phyloP scores from a whole-genome alignment of 2,329 filamentous ascomycete species.

The Zalaria obscura region DNA sequence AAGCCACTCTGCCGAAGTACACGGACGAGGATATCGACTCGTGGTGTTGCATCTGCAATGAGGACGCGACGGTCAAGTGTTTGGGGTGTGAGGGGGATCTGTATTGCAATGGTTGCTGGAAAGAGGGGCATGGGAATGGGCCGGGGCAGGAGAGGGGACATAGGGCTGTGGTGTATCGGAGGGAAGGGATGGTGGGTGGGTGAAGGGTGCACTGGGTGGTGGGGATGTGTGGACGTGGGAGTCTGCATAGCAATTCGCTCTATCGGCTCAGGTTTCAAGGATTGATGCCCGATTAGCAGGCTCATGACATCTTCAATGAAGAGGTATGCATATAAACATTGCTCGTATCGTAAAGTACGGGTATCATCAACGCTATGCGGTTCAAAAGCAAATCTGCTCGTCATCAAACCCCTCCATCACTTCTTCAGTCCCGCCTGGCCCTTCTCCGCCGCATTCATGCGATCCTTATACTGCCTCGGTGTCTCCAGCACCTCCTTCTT shows the following conservation, averaged over 20 bases:
- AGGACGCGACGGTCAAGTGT: slow-evolving; percentile 61
- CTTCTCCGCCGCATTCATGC: slow-evolving; percentile 30
- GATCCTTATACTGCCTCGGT: slow-evolving; percentile 73
- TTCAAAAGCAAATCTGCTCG: background rate
- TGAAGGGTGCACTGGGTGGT: background rate
- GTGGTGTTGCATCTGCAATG: slow-evolving; percentile 74
- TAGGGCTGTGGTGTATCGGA: slow-evolving; percentile 46
- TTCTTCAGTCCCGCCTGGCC: slow-evolving; percentile 12
- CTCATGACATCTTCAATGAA: too few species aligned
- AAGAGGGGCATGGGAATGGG: slow-evolving; percentile 61
- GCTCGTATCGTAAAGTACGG: too few species aligned
- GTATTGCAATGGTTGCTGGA: slow-evolving; percentile 70
- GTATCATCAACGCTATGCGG: too few species aligned
- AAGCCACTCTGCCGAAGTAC: slow-evolving; percentile 23
- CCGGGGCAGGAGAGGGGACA: slow-evolving; percentile 59
- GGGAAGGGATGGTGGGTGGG: slow-evolving; percentile 1
- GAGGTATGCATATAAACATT: too few species aligned
- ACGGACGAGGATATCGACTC: slow-evolving; percentile 58
- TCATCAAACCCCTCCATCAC: background rate
- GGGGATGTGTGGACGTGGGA: too few species aligned
- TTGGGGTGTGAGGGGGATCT: slow-evolving; percentile 55
- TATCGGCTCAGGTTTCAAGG: too few species aligned
- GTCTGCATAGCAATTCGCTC: too few species aligned
- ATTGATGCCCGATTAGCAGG: too few species aligned
- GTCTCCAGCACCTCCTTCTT: slow-evolving; percentile 53